Evolutionary conservation across 1,139 yeast species (phyloP).

Genomic region (Candida frijolesensis): DNA sequence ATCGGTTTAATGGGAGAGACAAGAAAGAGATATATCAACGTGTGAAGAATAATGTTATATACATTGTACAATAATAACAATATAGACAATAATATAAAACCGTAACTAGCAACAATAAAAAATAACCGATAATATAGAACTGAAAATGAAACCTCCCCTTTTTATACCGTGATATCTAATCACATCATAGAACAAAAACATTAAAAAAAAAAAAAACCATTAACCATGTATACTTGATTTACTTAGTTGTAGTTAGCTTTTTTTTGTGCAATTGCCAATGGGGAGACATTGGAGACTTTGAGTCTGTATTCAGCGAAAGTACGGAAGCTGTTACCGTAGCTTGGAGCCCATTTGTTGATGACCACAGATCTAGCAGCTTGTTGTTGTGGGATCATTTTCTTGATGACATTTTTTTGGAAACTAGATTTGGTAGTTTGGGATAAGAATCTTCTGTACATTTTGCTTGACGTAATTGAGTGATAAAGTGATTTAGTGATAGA

Average conservation of each 20-base stretch:
- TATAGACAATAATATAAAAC: not conserved
- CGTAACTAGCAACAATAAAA: not conserved
- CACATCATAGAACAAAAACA: too few relatives aligned
- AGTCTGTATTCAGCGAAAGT: slow-evolving; percentile 60
- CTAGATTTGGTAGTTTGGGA: slow-evolving; percentile 11
- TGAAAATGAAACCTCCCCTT: not conserved
- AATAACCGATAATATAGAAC: not conserved
- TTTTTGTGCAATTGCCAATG: slow-evolving; percentile 27
- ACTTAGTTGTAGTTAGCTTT: not conserved
- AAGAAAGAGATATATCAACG: too few relatives aligned
- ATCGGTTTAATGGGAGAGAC: too few relatives aligned
- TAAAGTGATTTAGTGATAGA: not conserved
- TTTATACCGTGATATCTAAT: too few relatives aligned
- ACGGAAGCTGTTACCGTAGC: slow-evolving; percentile 45
- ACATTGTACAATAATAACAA: too few relatives aligned
- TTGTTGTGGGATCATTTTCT: slow-evolving; percentile 13
- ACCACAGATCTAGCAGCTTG: not conserved
- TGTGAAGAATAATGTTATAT: too few relatives aligned
- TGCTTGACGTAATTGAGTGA: not conserved
- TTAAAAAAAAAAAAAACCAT: not conserved
- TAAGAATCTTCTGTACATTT: slow-evolving; percentile 14
- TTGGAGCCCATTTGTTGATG: slow-evolving; percentile 36
- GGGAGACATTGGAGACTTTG: slow-evolving; percentile 52
- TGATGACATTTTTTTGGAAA: slow-evolving; percentile 13
- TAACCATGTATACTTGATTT: not conserved